Conservation (phyloP, 2,329 filamentous ascomycete genomes). For the Fusarium odoratissimum region DNA sequence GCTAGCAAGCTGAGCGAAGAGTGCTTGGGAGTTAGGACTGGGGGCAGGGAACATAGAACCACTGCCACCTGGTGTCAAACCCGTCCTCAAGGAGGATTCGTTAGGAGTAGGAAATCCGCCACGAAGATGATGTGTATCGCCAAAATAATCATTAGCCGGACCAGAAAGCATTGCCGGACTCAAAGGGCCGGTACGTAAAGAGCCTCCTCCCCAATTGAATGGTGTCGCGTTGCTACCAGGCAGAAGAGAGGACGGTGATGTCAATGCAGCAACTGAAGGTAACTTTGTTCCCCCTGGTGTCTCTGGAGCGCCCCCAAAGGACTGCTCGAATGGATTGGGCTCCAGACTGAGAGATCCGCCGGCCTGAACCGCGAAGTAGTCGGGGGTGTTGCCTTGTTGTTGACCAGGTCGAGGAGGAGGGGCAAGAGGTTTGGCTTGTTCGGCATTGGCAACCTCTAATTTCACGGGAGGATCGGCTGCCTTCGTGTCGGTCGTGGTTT, state of each 20-base stretch:
- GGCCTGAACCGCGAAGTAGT: slow-evolving; percentile 74
- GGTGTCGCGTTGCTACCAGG: slow-evolving; percentile 78
- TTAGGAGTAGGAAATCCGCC: slow-evolving; percentile 94
- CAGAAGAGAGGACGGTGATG: slow-evolving; percentile 86
- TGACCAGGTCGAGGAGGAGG: slow-evolving; percentile 75
- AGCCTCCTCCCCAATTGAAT: slow-evolving; percentile 84
- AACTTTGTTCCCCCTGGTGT: slow-evolving; percentile 87
- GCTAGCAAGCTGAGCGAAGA: slow-evolving; percentile 82
- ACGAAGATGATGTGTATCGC: slow-evolving; percentile 80
- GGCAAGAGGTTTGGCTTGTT: slow-evolving; percentile 73
- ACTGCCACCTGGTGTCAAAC: slow-evolving; percentile 91
- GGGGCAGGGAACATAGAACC: slow-evolving; percentile 97
- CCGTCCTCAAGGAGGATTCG: slow-evolving; percentile 92
- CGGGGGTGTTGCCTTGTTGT: slow-evolving; percentile 64
- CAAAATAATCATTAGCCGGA: slow-evolving; percentile 87
- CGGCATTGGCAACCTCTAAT: slow-evolving; percentile 65
- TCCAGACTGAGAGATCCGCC: slow-evolving; percentile 75
- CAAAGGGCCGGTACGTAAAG: slow-evolving; percentile 88
- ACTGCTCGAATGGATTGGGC: slow-evolving; percentile 97
- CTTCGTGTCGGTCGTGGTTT: slow-evolving; percentile 60
- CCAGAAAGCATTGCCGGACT: slow-evolving; percentile 98
- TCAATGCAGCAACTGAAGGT: slow-evolving; percentile 89
- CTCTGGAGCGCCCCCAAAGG: slow-evolving; percentile 80
- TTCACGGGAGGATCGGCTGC: slow-evolving; percentile 58
- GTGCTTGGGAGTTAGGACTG: slow-evolving; percentile 85